Base-by-base conservation (phyloP, 768 basidiomycete genomes). In the Pleurotus sapidus region DNA sequence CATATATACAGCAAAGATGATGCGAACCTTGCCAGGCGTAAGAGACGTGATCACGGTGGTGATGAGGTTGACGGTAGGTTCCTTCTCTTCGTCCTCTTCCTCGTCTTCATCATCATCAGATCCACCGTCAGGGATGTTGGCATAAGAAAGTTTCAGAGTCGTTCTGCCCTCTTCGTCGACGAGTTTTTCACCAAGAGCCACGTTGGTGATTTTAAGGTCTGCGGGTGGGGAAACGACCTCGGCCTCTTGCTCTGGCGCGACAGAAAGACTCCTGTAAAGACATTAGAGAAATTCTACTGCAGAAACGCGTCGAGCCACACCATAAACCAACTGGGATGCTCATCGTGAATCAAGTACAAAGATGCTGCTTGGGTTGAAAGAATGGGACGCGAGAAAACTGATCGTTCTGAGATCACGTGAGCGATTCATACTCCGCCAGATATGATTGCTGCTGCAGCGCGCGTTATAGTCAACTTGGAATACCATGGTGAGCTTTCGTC, bases 141-240 rank as follows among this genome's bases (percentile, higher is more conserved):
- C 58, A 14, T 62, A 61, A 23, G 76, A 77, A 57, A 92, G 74
- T 70, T 90, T 92, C 63, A 91, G 75, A 18, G 84, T 81, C 23
- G 86, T 86, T 55, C 89, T 76, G 12, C 79, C 82, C 37, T 75
- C 72, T 49, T 74, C 64, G 68, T 93, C 87, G 39, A 72, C 76
- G 57, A 95, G 74, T 63, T 83, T 78, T 57, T 91, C 88, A 53
- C 89, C 88, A 49, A 95, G 83, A 2, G 93, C 83, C 46, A 87
- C 84, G 68, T 93, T 94, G 67, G 91, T 93, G 66, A 97, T 82
- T 66, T 81, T 80, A 67, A 95, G 73, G 72, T 91, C 88, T 37
- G 80, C 79, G 55, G 82, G 81, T 57, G 89, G 83, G 20, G 77
- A 66, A 67, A 94, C 62, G 51, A 77, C 73, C 66, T 84, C 73